phyloP scores from a whole-genome alignment of 768 basidiomycete genomes.

The Auricularia heimuer region DNA sequence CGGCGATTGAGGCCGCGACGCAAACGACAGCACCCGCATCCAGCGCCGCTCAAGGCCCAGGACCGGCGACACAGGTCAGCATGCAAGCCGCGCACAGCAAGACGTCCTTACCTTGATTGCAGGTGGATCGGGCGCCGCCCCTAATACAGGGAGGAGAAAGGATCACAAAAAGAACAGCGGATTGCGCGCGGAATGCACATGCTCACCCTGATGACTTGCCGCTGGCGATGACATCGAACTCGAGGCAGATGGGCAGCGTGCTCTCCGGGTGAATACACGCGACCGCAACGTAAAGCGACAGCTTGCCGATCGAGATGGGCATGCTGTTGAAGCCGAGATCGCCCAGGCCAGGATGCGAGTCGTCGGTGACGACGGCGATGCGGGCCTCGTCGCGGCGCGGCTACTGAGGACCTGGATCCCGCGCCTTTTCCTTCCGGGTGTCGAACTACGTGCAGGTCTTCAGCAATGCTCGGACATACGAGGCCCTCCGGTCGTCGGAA shows the following conservation, averaged over 20 bases:
- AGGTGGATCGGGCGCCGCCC: no score
- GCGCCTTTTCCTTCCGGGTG: conserved; percentile 73
- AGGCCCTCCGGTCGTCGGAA: conserved; percentile 67
- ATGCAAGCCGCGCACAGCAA: no score
- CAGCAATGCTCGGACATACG: conserved; percentile 28
- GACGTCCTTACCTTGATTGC: no score
- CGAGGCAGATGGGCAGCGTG: conserved; percentile 74
- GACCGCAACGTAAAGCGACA: conserved; percentile 82
- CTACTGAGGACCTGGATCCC: conserved; percentile 70
- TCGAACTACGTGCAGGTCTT: conserved; percentile 40
- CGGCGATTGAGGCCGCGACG: no score
- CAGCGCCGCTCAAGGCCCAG: no score
- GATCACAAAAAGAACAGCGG: no score
- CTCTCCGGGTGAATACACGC: conserved; percentile 79
- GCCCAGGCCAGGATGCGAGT: conserved; percentile 25
- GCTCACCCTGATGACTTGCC: no score
- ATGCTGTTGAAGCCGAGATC: conserved; percentile 59
- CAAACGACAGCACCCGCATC: no score
- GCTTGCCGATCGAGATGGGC: conserved; percentile 87
- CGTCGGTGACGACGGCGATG: conserved; percentile 89
- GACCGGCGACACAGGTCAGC: no score
- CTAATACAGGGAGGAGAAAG: no score
- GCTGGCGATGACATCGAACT: conserved; percentile 38
- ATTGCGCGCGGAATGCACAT: no score
- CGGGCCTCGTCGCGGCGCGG: conserved; percentile 64